Evolutionary conservation across 352 stramenopile species (phyloP), one percentile per base, ranked within the genome.

Genomic region (Pythium utonaiense): DNA sequence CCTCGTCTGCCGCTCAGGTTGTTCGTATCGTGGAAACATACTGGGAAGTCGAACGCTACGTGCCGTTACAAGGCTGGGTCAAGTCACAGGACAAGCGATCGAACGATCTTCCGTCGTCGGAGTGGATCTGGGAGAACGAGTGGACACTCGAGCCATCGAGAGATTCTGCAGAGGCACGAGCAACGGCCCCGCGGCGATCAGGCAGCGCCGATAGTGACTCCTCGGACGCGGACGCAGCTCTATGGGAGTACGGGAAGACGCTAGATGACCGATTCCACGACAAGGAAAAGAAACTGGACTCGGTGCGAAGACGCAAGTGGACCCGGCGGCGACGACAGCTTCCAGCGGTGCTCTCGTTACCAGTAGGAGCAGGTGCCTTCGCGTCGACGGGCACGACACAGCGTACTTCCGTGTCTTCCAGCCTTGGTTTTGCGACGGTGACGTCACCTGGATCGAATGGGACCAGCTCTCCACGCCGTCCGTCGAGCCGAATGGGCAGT

Each of bases 61-160:
- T 91, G 40, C 79, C 81, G 14, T 78, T 88, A 16, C 79, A 86
- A 22, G 81, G 83, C 3, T 93, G 83, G 83, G 67, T 80, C 10
- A 85, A 84, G 60, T 66, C 71, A 16, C 70, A 71, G 0, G 73
- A 86, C 58, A 87, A 89, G 51, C 71, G 75, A 16, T 68, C 58
- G 56, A 62, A 79, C n/a, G 74, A 88, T 22, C 66, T 93, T 1
- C 79, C 81, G 41, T 90, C 80, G 8, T 90, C 79, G 3, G 83
- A 93, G 60, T 93, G 83, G 83, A 71, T 91, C 27, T 93, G 83
- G 83, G 80, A 89, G 60, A 80, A 73, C 40, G 79, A 90, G 3
- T 93, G 83, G 83, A 66, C 67, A 12, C 58, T 93, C 19, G 83
- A 90, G 54, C 49, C 41, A 10, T 6, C 31, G 33, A 42, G 24